Evolutionary conservation across 495 filamentous ascomycete species (phyloP).

Genomic region (Trichoderma reesei): DNA sequence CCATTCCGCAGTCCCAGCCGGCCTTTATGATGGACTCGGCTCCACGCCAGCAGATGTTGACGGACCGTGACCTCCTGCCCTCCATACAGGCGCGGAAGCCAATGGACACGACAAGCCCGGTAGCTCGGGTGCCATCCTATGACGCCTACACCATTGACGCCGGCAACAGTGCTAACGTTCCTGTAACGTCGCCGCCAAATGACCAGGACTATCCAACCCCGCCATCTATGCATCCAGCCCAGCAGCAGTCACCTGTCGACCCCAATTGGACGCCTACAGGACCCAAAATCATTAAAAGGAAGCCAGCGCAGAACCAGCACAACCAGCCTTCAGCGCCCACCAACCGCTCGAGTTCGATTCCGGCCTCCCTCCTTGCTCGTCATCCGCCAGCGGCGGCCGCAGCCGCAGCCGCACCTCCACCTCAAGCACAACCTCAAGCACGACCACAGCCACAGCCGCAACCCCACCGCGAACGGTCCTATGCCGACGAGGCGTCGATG

Average conservation of each 20-base stretch:
- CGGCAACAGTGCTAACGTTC: slow-evolving; percentile 21
- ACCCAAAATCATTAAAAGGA: slow-evolving; percentile 10
- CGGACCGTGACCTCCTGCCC: background rate
- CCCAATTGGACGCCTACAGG: background rate
- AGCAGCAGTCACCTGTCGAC: background rate
- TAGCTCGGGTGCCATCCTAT: slow-evolving; percentile 16
- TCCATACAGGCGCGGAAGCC: background rate
- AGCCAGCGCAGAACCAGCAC: slow-evolving; percentile 10
- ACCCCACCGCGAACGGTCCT: slow-evolving; percentile 10
- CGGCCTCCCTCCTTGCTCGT: slow-evolving; percentile 11
- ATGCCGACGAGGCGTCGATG: slow-evolving; percentile 23
- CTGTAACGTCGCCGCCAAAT: slow-evolving; percentile 21
- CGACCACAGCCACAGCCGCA: background rate
- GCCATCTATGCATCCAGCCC: background rate
- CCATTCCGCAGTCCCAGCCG: background rate
- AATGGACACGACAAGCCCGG: slow-evolving; percentile 10
- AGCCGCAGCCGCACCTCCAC: slow-evolving; percentile 14
- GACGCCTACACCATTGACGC: slow-evolving; percentile 16
- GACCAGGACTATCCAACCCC: slow-evolving; percentile 7
- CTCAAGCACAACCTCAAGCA: too few species aligned
- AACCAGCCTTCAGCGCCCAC: background rate
- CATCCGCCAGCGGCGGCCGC: background rate
- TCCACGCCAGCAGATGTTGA: background rate
- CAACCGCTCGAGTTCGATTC: slow-evolving; percentile 12
- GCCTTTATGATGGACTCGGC: background rate